Evolutionary conservation across 1,139 yeast species (phyloP).

Genomic region (Suhomyces bokatorum): DNA sequence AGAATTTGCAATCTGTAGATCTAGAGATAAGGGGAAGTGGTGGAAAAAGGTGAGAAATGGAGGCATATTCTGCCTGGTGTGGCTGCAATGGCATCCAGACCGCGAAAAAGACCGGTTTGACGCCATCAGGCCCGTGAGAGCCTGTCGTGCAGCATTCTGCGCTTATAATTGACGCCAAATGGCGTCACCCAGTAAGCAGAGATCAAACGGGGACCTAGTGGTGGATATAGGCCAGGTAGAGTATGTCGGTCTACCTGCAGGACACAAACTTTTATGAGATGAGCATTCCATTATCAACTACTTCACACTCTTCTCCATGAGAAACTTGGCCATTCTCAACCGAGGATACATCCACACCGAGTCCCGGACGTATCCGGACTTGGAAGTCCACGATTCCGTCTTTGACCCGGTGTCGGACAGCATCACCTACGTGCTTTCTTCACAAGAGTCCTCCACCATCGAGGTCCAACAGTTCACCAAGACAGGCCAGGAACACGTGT

Average conservation of each 20-base stretch:
- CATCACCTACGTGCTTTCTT: constrained; percentile 65
- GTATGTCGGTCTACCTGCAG: not conserved
- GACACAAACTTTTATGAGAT: constrained; percentile 12
- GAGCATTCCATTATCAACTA: constrained; percentile 1
- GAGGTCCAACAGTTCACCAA: constrained; percentile 57
- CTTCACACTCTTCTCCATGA: constrained; percentile 35
- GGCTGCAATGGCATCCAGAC: too few species aligned
- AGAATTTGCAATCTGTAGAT: too few species aligned
- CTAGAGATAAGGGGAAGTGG: too few species aligned
- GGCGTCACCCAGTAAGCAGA: too few species aligned
- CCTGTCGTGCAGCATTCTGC: too few species aligned
- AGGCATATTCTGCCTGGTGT: too few species aligned
- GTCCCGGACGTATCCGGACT: constrained; percentile 60
- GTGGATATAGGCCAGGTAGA: too few species aligned
- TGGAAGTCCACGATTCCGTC: constrained; percentile 56
- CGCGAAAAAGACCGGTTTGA: too few species aligned
- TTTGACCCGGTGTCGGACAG: constrained; percentile 78
- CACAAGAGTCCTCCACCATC: constrained; percentile 56
- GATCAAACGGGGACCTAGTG: too few species aligned
- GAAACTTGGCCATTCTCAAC: constrained; percentile 58
- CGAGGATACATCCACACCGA: constrained; percentile 53
- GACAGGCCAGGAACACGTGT: constrained; percentile 51
- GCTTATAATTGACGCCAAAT: too few species aligned
- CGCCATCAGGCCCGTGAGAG: too few species aligned
- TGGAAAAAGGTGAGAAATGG: too few species aligned